Evolutionary conservation across 2,329 filamentous ascomycete genomes (phyloP).

Genomic region (Stemphylium lycopersici): DNA sequence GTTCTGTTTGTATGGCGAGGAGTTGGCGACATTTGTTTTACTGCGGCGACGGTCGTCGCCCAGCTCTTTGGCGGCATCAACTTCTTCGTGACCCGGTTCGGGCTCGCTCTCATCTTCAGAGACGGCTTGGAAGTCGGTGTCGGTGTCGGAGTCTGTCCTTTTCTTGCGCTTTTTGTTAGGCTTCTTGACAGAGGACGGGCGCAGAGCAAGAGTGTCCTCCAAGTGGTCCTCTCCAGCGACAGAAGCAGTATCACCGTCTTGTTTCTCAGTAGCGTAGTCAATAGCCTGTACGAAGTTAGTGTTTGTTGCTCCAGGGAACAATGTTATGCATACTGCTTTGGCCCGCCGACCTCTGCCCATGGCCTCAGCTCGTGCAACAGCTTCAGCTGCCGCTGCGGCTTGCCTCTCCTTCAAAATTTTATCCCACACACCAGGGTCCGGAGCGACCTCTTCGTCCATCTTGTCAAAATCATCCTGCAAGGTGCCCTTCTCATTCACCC

Average conservation of each 20-base stretch:
- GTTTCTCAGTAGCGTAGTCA: conserved; percentile 54
- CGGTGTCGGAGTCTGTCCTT: conserved; percentile 50
- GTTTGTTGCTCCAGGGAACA: background rate
- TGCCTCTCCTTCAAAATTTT: conserved; percentile 85
- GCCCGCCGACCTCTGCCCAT: conserved; percentile 85
- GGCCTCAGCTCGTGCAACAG: conserved; percentile 69
- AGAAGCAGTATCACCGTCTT: conserved; percentile 19
- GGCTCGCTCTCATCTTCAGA: conserved; percentile 35
- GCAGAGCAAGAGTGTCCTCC: conserved; percentile 22
- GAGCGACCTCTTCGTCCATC: conserved; percentile 59
- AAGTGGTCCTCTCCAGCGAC: conserved; percentile 22
- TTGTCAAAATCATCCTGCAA: conserved; percentile 69
- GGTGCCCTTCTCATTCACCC: conserved; percentile 79
- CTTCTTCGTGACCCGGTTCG: conserved; percentile 12
- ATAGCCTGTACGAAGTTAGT: conserved; percentile 43
- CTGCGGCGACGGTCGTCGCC: conserved; percentile 6
- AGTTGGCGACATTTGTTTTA: conserved; percentile 13
- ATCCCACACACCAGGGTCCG: conserved; percentile 82
- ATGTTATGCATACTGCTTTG: conserved; percentile 58
- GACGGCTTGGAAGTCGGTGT: conserved; percentile 58
- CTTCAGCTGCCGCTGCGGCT: conserved; percentile 74
- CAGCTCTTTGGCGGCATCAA: conserved; percentile 15
- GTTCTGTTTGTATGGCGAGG: conserved; percentile 27
- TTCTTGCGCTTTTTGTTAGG: conserved; percentile 32
- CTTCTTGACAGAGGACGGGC: conserved; percentile 41